A percentile compares a stretch with the other conserved stretches of the same genome.
These are phyloP conservation scores for Chalara sp. DNA, from an alignment of 2,329 filamentous ascomycete genomes.

Conservation along the genomic window DNA sequence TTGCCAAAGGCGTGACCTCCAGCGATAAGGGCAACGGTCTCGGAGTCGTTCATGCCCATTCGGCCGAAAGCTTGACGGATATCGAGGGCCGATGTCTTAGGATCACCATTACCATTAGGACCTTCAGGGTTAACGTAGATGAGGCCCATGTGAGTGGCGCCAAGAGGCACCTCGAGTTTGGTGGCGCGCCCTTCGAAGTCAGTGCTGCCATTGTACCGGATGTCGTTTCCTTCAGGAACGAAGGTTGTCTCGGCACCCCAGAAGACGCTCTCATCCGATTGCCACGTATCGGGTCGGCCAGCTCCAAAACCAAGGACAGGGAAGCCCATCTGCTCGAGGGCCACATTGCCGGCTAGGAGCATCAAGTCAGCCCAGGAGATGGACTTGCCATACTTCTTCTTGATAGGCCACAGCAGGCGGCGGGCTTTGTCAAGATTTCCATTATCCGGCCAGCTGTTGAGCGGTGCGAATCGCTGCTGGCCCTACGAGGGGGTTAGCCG, in stretches of 20 bases:
- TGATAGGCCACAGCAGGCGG: constrained; percentile 72
- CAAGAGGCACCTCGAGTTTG: constrained; percentile 61
- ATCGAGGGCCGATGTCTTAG: constrained; percentile 60
- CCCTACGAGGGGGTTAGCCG: constrained; percentile 38
- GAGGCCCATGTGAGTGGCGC: constrained; percentile 65
- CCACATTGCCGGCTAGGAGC: constrained; percentile 67
- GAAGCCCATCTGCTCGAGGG: constrained; percentile 70
- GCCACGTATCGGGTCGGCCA: constrained; percentile 66
- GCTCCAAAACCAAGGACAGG: constrained; percentile 67
- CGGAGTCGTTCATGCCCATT: constrained; percentile 80
- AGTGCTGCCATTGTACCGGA: constrained; percentile 54
- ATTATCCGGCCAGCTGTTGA: constrained; percentile 80
- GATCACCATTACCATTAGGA: constrained; percentile 65
- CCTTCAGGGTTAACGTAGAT: constrained; percentile 82
- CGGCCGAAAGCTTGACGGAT: constrained; percentile 69
- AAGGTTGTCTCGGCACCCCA: constrained; percentile 72
- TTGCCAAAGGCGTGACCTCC: constrained; percentile 77
- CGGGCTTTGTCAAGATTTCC: constrained; percentile 74
- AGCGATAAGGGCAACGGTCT: constrained; percentile 73
- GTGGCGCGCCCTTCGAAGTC: constrained; percentile 46
- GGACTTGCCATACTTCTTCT: constrained; percentile 79
- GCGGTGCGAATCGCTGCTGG: constrained; percentile 72
- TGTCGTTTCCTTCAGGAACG: constrained; percentile 57
- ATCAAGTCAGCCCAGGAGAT: constrained; percentile 74
- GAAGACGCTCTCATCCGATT: constrained; percentile 70